phyloP scores from a whole-genome alignment of 2,329 filamentous ascomycete species.

The Aspergillus hortae region DNA sequence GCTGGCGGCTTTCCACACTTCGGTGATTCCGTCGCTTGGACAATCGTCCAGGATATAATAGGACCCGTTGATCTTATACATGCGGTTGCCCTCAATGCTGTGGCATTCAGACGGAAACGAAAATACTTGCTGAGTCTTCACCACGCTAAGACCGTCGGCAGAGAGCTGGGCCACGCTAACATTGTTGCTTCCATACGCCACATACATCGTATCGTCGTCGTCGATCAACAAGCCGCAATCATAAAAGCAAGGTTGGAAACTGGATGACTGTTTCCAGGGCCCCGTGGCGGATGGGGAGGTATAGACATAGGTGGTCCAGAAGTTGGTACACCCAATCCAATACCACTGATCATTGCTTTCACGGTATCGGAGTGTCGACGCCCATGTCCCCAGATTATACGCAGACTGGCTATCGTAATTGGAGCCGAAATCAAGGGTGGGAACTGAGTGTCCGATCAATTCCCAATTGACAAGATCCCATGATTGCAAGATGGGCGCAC shows the following conservation, averaged over 20 bases:
- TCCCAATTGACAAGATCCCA: slow-evolving; percentile 56
- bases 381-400: slow-evolving; percentile 56
- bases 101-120: slow-evolving; percentile 29
- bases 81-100: slow-evolving; percentile 41
- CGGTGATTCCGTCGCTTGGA: slow-evolving; percentile 45
- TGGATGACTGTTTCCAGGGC: slow-evolving; percentile 42
- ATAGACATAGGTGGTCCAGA: slow-evolving; percentile 51
- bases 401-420: slow-evolving; percentile 42
- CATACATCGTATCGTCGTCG: slow-evolving; percentile 57
- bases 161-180: slow-evolving; percentile 52
- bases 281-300: slow-evolving; percentile 43
- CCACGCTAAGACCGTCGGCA: slow-evolving; percentile 46
- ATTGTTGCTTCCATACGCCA: slow-evolving; percentile 51
- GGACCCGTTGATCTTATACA: slow-evolving; percentile 47
- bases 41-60: slow-evolving; percentile 55
- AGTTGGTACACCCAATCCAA: slow-evolving; percentile 57
- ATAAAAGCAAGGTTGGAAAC: slow-evolving; percentile 52
- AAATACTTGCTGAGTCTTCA: slow-evolving; percentile 46
- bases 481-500: slow-evolving; percentile 54
- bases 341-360: slow-evolving; percentile 50
- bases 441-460: slow-evolving; percentile 44
- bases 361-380: slow-evolving; percentile 52
- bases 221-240: slow-evolving; percentile 54
- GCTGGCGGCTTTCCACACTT: slow-evolving; percentile 38
- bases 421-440: slow-evolving; percentile 45